These are phyloP conservation scores for Larix kaempferi DNA, from an alignment of 75 land plant genomes.

Conservation along the genomic window DNA sequence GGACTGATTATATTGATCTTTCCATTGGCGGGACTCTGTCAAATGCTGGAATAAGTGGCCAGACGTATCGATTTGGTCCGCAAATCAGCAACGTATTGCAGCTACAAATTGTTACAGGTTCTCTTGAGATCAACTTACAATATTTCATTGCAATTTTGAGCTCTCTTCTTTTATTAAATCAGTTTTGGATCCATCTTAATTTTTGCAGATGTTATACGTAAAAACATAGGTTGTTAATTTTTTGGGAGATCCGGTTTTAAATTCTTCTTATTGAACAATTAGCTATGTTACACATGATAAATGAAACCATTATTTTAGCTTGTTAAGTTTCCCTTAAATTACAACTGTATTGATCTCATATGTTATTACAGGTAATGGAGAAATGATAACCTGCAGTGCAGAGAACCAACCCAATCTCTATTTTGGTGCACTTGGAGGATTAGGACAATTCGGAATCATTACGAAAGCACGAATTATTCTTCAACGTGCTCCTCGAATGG, in stretches of 20 bases:
- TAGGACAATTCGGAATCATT: constrained; percentile 27
- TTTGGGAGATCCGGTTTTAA: too few relatives aligned
- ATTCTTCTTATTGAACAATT: too few relatives aligned
- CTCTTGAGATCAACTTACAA: background rate
- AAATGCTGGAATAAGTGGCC: constrained; percentile 90
- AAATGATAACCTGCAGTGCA: constrained; percentile 12
- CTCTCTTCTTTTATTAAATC: background rate
- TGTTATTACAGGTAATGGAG: constrained; percentile 6
- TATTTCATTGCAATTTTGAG: background rate
- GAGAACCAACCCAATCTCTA: constrained; percentile 14
- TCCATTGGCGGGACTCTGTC: constrained; percentile 85
- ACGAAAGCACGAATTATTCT: constrained; percentile 18
- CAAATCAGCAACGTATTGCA: constrained; percentile 74
- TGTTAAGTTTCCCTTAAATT: too few relatives aligned
- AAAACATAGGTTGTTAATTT: too few relatives aligned
- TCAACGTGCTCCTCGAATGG: constrained; percentile 15
- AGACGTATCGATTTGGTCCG: constrained; percentile 80
- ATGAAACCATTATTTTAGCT: too few relatives aligned
- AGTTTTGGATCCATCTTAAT: too few relatives aligned
- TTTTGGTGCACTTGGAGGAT: constrained; percentile 21
- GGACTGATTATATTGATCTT: constrained; percentile 85
- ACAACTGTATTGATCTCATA: background rate
- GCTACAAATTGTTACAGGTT: constrained; percentile 80
- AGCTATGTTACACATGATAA: too few relatives aligned
- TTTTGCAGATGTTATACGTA: too few relatives aligned